phyloP scores from a whole-genome alignment of 2,329 filamentous ascomycete species.

The Colletotrichum theobromicola region DNA sequence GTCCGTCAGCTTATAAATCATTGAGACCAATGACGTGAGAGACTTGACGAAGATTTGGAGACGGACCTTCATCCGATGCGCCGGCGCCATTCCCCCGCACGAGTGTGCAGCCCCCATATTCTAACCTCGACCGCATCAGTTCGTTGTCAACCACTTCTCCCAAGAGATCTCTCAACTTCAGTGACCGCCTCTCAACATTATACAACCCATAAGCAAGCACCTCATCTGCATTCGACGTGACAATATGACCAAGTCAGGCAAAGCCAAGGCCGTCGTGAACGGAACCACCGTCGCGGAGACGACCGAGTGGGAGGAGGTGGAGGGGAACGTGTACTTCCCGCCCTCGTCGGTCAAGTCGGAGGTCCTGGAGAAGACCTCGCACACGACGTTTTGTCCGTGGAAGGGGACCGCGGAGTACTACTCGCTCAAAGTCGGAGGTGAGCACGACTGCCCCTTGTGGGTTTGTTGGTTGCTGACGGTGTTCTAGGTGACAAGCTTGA shows the following conservation, averaged over 20 bases:
- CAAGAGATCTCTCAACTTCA: neutral
- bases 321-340: constrained; percentile 64
- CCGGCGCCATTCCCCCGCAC: neutral
- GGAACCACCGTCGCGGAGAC: constrained; percentile 56
- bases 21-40: constrained; percentile 8
- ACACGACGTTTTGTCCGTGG: constrained; percentile 58
- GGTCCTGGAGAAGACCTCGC: constrained; percentile 47
- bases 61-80: neutral
- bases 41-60: constrained; percentile 2
- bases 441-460: constrained; percentile 1
- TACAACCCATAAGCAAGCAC: neutral
- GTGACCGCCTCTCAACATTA: neutral
- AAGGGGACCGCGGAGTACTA: constrained; percentile 65
- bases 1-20: constrained; percentile 14
- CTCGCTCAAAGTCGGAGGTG: constrained; percentile 53
- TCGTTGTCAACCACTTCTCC: neutral
- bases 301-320: constrained; percentile 57
- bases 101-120: neutral
- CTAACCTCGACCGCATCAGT: neutral
- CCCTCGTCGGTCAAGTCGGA: constrained; percentile 48
- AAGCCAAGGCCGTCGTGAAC: constrained; percentile 50
- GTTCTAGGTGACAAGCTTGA: constrained; percentile 46
- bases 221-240: neutral
- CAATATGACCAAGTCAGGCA: constrained; percentile 28
- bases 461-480: neutral